phyloP scores from a whole-genome alignment of 2,329 filamentous ascomycete genomes.

The Fusarium sulawesiense region DNA sequence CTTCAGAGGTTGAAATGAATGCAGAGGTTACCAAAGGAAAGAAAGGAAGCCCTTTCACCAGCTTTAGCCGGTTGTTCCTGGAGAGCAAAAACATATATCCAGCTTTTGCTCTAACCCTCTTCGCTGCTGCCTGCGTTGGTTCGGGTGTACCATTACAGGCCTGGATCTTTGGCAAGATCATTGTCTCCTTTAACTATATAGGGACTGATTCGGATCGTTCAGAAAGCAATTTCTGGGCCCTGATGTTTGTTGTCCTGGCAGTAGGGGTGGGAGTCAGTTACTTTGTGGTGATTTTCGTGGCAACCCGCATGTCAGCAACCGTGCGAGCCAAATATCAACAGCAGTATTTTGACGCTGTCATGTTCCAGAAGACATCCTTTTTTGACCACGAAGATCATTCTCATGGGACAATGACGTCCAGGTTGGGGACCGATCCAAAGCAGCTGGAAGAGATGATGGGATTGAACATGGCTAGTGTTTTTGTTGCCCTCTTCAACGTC shows the following conservation, averaged over 20 bases:
- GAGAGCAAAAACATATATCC: conserved; percentile 66
- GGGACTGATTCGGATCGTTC: conserved; percentile 50
- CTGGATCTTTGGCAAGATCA: conserved; percentile 65
- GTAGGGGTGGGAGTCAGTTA: conserved; percentile 64
- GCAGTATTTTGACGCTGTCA: conserved; percentile 70
- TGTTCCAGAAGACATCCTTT: conserved; percentile 68
- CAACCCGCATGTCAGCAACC: conserved; percentile 60
- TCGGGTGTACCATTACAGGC: conserved; percentile 64
- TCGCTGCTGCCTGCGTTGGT: conserved; percentile 58
- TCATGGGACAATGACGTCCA: conserved; percentile 68
- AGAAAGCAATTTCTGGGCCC: conserved; percentile 69
- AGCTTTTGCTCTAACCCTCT: conserved; percentile 61
- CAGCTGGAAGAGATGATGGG: conserved; percentile 72
- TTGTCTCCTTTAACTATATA: conserved; percentile 60
- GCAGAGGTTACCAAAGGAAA: conserved; percentile 43
- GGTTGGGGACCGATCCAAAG: conserved; percentile 66
- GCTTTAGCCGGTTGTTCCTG: conserved; percentile 67
- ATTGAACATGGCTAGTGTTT: conserved; percentile 71
- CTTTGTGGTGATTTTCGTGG: conserved; percentile 53
- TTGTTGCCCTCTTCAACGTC: conserved; percentile 73
- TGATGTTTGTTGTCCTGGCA: conserved; percentile 73
- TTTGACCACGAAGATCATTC: conserved; percentile 71
- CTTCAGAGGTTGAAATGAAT: conserved; percentile 49
- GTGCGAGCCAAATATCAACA: conserved; percentile 67
- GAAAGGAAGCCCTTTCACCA: conserved; percentile 59